Base-by-base conservation (phyloP, 441 rosid species). In the Syzygium syzygioides region DNA sequence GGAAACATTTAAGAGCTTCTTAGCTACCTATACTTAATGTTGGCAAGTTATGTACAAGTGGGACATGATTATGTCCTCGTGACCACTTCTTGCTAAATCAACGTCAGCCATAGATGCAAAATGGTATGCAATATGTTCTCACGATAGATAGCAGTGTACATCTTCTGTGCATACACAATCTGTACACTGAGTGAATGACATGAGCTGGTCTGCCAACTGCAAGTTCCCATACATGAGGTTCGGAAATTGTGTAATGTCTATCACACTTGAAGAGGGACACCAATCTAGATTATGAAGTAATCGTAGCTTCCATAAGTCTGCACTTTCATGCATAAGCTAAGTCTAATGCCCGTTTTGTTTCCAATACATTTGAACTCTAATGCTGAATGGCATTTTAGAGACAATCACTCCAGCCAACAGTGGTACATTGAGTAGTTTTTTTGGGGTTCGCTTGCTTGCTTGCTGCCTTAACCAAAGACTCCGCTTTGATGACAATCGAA, bases 1-100 rank as follows among this genome's bases (percentile, higher is more conserved):
- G 88, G 12, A 94, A 96, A 90, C 92, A 94, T 91, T 86, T 91
- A 25, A 59, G 85, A 88, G 79, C 86, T 83, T 86, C 92, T 15
- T 89, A 85, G 89, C 68, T n/a, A 19, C 66, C 12, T 85, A 1
- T 76, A 41, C 83, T 76, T 37, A 37, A 23, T 41, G 83, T 0
- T 12, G 48, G 52, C 52, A 37, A 76, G 18, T 26, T 41, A 7
- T 41, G 52, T 76, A 76, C n/a, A 12, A 76, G n/a, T 76, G 83
- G 13, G 25, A 76, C 52, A 13, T 41, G n/a, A 23, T 76, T 23
- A 76, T 41, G 3, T 76, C 15, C 18, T 23, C 15, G 3, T 41
- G 52, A 76, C 28, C 20, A 12, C 10, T 76, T 76, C 13, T 76
- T 41, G n/a, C 83, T 41, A 41, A 23, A 76, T 23, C 6, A 45